phyloP scores from a whole-genome alignment of 2,329 filamentous ascomycete genomes.

The Sporothrix phasma region DNA sequence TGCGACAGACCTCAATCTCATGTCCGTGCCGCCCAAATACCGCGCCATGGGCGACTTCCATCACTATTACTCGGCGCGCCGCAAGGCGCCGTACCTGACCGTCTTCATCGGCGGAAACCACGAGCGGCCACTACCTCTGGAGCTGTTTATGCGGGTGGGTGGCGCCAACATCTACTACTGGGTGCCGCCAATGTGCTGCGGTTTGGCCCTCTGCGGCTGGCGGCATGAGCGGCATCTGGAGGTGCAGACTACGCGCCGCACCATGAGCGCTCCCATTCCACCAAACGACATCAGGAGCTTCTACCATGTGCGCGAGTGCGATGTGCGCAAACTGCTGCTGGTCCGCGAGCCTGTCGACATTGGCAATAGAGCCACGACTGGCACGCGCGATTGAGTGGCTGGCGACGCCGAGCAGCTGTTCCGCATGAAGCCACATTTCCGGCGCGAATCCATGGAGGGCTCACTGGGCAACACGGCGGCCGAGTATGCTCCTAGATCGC shows the following conservation, averaged over 20 bases:
- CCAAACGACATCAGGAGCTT: conserved; percentile 64
- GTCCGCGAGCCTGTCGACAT: conserved; percentile 82
- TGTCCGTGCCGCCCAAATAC: conserved; percentile 84
- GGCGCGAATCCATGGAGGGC: conserved; percentile 63
- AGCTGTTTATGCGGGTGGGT: conserved; percentile 97
- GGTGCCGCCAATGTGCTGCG: conserved; percentile 79
- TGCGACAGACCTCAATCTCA: conserved; percentile 73
- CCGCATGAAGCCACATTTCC: conserved; percentile 62
- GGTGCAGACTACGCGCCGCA: conserved; percentile 75
- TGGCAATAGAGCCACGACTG: conserved; percentile 91
- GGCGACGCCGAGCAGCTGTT: conserved; percentile 64
- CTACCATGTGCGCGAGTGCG: conserved; percentile 83
- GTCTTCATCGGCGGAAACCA: conserved; percentile 93
- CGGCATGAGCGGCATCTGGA: conserved; percentile 84
- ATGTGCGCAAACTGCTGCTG: conserved; percentile 81
- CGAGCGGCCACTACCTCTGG: conserved; percentile 79
- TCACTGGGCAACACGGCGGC: conserved; percentile 73
- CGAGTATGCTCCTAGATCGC: conserved; percentile 65
- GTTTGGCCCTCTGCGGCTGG: conserved; percentile 75
- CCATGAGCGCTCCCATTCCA: conserved; percentile 80
- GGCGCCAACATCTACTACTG: conserved; percentile 94
- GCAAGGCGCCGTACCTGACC: conserved; percentile 75
- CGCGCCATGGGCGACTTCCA: conserved; percentile 85
- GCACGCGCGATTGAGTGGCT: conserved; percentile 68
- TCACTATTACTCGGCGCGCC: conserved; percentile 76